These are phyloP conservation scores for Chloromonas sp. DNA, from an alignment of 163 green algal species.

Conservation along the genomic window DNA sequence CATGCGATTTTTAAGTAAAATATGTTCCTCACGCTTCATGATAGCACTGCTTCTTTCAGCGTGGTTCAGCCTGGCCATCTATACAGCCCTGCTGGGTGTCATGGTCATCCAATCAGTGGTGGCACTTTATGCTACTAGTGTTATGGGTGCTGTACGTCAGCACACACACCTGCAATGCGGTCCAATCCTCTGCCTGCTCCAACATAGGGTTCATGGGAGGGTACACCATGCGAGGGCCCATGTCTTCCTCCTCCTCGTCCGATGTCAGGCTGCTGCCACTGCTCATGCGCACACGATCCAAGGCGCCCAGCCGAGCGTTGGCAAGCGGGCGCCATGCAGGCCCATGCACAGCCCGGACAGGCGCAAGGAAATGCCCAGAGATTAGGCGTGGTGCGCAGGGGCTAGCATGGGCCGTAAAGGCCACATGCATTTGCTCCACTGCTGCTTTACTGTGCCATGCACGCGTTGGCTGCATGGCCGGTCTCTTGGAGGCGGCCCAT, in stretches of 20 bases:
- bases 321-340: not conserved
- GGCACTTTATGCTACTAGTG: not conserved
- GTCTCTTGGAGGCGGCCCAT: too few species aligned
- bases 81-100: not conserved
- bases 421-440: not conserved
- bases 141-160: not conserved
- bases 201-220: too few species aligned
- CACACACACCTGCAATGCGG: too few species aligned
- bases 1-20: too few species aligned
- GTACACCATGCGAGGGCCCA: too few species aligned
- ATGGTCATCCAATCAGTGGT: not conserved
- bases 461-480: not conserved
- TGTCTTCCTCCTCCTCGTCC: not conserved
- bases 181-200: too few species aligned
- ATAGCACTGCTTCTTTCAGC: too few species aligned
- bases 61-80: too few species aligned
- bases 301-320: not conserved
- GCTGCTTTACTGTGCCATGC: not conserved
- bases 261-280: not conserved
- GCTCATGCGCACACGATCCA: not conserved
- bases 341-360: not conserved
- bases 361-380: too few species aligned
- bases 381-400: too few species aligned
- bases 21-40: too few species aligned
- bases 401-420: not conserved